phyloP scores from a whole-genome alignment of 768 basidiomycete species.

The Trametopsis cervina region DNA sequence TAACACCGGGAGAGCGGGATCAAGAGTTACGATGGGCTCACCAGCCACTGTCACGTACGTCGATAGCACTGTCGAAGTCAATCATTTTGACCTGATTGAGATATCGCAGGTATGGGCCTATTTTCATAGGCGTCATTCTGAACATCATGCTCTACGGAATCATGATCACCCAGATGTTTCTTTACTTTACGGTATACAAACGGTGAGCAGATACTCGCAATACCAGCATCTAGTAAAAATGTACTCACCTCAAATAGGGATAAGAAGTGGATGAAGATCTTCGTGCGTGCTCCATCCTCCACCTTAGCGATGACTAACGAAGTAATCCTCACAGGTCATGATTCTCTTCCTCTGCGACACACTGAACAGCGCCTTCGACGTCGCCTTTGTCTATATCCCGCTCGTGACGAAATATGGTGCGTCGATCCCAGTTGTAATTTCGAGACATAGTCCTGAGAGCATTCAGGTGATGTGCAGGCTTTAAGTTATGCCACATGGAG shows the following conservation, averaged over 20 bases:
- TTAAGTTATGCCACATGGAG: conserved; percentile 24
- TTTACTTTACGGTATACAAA: conserved; percentile 40
- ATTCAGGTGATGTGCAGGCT: conserved; percentile 23
- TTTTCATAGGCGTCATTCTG: conserved; percentile 41
- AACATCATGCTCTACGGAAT: conserved; percentile 43
- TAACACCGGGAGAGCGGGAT: not conserved
- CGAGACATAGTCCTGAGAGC: not conserved
- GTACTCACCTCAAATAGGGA: too few species aligned
- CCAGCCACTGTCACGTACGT: conserved; percentile 6
- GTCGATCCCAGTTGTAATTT: conserved; percentile 2
- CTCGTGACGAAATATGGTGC: conserved; percentile 41
- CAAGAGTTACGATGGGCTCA: conserved; percentile 1
- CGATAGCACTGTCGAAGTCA: not conserved
- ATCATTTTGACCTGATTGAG: not conserved
- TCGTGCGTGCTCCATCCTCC: conserved; percentile 26
- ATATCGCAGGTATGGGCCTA: conserved; percentile 37
- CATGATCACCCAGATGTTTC: conserved; percentile 40
- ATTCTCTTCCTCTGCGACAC: conserved; percentile 43
- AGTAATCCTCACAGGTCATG: conserved; percentile 26
- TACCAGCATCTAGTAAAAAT: too few species aligned
- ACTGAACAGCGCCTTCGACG: conserved; percentile 37
- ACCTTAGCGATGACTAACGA: not conserved
- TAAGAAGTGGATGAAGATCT: conserved; percentile 35
- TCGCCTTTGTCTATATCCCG: conserved; percentile 39
- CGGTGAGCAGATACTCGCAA: conserved; percentile 19